Evolutionary conservation across 2,329 filamentous ascomycete species (phyloP).

Genomic region (Aschersonia sp.): DNA sequence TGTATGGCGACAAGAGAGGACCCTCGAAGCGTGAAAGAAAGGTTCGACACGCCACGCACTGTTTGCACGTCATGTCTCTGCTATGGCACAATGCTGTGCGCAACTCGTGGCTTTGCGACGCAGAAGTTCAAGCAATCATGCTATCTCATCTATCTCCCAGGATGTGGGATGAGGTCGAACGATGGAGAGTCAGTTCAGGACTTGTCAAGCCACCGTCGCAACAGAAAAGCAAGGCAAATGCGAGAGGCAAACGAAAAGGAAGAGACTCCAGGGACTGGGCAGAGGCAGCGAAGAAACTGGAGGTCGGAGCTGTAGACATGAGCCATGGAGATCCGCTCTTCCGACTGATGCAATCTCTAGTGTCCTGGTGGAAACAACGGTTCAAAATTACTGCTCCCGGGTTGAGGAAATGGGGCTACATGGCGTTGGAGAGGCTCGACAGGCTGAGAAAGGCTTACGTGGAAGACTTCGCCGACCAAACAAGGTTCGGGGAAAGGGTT

Average conservation of each 20-base stretch:
- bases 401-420: slow-evolving; percentile 80
- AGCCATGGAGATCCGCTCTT: slow-evolving; percentile 73
- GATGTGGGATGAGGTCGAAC: slow-evolving; percentile 58
- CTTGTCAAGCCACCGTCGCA: slow-evolving; percentile 27
- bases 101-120: slow-evolving; percentile 73
- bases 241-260: slow-evolving; percentile 9
- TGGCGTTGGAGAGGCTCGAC: slow-evolving; percentile 59
- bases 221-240: slow-evolving; percentile 12
- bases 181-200: slow-evolving; percentile 56
- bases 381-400: slow-evolving; percentile 68
- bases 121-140: slow-evolving; percentile 59
- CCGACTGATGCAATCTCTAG: slow-evolving; percentile 59
- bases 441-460: slow-evolving; percentile 58
- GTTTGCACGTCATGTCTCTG: slow-evolving; percentile 74
- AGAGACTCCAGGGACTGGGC: slow-evolving; percentile 51
- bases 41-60: slow-evolving; percentile 67
- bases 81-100: slow-evolving; percentile 81
- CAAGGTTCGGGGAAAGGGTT: slow-evolving; percentile 64
- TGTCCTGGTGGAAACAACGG: slow-evolving; percentile 75
- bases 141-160: slow-evolving; percentile 56
- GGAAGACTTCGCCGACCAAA: slow-evolving; percentile 43
- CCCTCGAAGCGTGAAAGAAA: slow-evolving; percentile 72
- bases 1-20: slow-evolving; percentile 59
- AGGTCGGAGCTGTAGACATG: slow-evolving; percentile 58
- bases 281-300: slow-evolving; percentile 49